phyloP scores from a whole-genome alignment of 768 basidiomycete genomes.

The Podaxis sp. region DNA sequence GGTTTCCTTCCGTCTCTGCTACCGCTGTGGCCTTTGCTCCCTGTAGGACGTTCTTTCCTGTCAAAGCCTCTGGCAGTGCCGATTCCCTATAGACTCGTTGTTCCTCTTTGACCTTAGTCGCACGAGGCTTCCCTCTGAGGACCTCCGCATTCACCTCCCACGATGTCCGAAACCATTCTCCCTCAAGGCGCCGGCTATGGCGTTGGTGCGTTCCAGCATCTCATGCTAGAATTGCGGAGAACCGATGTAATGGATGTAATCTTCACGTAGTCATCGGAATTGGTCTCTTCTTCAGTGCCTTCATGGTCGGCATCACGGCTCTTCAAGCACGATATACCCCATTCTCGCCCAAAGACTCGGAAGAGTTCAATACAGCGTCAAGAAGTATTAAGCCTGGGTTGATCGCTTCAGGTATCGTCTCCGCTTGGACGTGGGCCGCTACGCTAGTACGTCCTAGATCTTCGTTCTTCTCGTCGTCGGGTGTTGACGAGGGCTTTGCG shows the following conservation, averaged over 20 bases:
- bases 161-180: constrained; percentile 35
- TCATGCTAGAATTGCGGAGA: background rate
- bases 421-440: constrained; percentile 91
- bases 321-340: constrained; percentile 84
- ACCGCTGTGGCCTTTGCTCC: too few species aligned
- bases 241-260: background rate
- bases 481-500: constrained; percentile 1
- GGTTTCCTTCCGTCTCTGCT: too few species aligned
- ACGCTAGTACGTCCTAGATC: constrained; percentile 47
- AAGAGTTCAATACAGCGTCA: constrained; percentile 83
- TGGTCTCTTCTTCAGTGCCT: constrained; percentile 81
- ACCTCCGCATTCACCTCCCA: too few species aligned
- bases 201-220: constrained; percentile 51
- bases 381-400: constrained; percentile 87
- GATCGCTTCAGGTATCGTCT: constrained; percentile 90
- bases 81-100: too few species aligned
- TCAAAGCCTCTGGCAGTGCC: too few species aligned
- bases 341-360: constrained; percentile 75
- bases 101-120: too few species aligned
- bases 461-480: background rate
- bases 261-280: constrained; percentile 47
- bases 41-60: too few species aligned
- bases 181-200: constrained; percentile 88
- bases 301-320: constrained; percentile 78
- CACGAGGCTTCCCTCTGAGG: too few species aligned